Evolutionary conservation across 345 rosid genomes (phyloP), one percentile per base, ranked within the genome.

Genomic region (Cardamine chenopodiifolia): DNA sequence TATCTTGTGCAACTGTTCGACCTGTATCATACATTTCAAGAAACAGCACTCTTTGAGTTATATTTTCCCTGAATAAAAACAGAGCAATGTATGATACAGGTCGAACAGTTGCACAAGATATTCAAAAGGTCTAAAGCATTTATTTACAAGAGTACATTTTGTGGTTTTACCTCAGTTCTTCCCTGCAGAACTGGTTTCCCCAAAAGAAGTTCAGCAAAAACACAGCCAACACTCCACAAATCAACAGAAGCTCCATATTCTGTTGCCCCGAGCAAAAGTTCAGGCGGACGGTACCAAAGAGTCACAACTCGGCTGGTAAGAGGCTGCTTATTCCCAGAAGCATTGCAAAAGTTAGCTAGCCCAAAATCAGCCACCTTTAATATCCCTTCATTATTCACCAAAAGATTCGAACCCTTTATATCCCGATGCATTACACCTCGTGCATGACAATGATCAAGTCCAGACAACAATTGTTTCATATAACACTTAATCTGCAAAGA

Each of bases 271-370:
- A 94, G 87, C 78, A 94, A 81, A 79, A 94, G 95, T 62, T 94
- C 98, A 1, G 97, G 98, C 7, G 98, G 98, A 32, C 98, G 97
- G 80, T 94, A 94, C 98, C 98, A 94, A 53, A 94, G 76, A 64
- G 97, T 94, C 75, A 94, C 95, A 61, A 94, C 98, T 58, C 98
- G 89, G 75, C 98, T 94, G 8, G 98, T 94, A 59, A 94, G 84
- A 28, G 96, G 98, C 31, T 83, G 83, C 48, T 77, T 78, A 19
- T 77, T 79, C 52, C 73, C 57, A 70, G 71, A 77, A 39, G 62
- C 19, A 70, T 76, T 76, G 50, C 84, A 87, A 77, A 88, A 91
- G 81, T 94, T 94, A 14, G 98, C 97, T 77, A 94, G 73, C 56
- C 98, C 98, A 83, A 94, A 94, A 76, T 94, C 98, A 4, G 91